These are phyloP conservation scores for Aspergillus persii DNA, from an alignment of 2,329 filamentous ascomycete genomes.

Conservation along the genomic window DNA sequence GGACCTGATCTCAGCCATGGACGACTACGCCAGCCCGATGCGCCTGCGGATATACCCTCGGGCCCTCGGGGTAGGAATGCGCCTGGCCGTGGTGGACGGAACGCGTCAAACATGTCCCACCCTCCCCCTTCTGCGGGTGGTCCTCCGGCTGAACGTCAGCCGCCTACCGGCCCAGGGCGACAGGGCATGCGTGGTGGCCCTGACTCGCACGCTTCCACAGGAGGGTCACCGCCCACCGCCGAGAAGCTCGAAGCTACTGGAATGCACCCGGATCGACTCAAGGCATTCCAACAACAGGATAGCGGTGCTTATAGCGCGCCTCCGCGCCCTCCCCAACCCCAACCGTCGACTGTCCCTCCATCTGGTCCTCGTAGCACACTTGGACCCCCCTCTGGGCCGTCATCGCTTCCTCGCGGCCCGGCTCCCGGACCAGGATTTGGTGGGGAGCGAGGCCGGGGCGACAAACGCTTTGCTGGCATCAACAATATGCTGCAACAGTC, in stretches of 20 bases:
- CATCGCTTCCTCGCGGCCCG: constrained; percentile 35
- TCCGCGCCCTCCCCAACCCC: constrained; percentile 23
- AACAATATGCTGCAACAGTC: constrained; percentile 50
- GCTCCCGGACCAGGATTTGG: constrained; percentile 36
- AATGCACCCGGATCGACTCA: constrained; percentile 56
- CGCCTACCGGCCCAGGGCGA: constrained; percentile 45
- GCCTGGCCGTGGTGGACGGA: constrained; percentile 39
- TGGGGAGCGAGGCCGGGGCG: constrained; percentile 42
- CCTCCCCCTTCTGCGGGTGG: constrained; percentile 17
- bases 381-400: constrained; percentile 35
- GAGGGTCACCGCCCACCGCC: constrained; percentile 31
- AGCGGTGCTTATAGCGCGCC: constrained; percentile 19
- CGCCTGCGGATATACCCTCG: constrained; percentile 49
- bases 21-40: constrained; percentile 43
- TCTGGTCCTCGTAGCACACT: constrained; percentile 41
- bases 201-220: constrained; percentile 30
- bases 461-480: constrained; percentile 48
- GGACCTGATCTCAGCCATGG: constrained; percentile 47
- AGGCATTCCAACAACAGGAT: constrained; percentile 39
- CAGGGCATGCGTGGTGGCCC: constrained; percentile 35
- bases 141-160: constrained; percentile 37
- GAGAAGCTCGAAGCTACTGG: constrained; percentile 41
- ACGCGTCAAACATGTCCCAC: constrained; percentile 31
- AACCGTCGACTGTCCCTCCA: constrained; percentile 32
- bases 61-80: constrained; percentile 51